phyloP scores from a whole-genome alignment of 148 eudicot species.

The Polygonum aviculare region DNA sequence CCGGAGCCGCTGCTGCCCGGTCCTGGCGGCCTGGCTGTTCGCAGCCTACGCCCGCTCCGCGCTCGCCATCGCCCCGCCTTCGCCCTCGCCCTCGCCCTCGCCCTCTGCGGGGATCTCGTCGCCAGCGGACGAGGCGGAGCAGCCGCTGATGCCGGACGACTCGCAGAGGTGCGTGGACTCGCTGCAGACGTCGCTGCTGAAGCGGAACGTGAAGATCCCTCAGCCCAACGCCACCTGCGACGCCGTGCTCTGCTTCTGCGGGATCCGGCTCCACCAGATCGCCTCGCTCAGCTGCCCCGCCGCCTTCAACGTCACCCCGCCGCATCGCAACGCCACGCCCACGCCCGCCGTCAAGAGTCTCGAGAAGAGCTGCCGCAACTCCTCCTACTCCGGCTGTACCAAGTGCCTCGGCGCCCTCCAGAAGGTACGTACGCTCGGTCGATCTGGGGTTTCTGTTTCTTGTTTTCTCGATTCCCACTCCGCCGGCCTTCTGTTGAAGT shows the following conservation, averaged over 20 bases:
- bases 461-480: background rate
- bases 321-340: slow-evolving; percentile 45
- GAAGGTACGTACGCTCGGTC: slow-evolving; percentile 46
- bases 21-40: slow-evolving; percentile 87
- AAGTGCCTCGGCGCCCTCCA: slow-evolving; percentile 82
- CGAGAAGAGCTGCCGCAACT: slow-evolving; percentile 70
- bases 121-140: slow-evolving; percentile 12
- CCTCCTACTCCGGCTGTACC: slow-evolving; percentile 88
- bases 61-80: slow-evolving; percentile 29
- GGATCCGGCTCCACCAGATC: slow-evolving; percentile 79
- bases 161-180: slow-evolving; percentile 86
- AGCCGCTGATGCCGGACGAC: slow-evolving; percentile 95
- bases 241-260: slow-evolving; percentile 79
- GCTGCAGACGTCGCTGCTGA: slow-evolving; percentile 48
- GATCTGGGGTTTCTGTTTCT: background rate
- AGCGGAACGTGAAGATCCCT: slow-evolving; percentile 48
- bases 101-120: slow-evolving; percentile 22
- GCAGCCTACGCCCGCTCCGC: slow-evolving; percentile 87
- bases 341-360: slow-evolving; percentile 66
- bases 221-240: slow-evolving; percentile 78
- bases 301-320: slow-evolving; percentile 53
- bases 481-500: background rate
- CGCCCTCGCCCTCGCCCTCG: slow-evolving; percentile 28
- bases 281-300: slow-evolving; percentile 70
- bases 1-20: slow-evolving; percentile 87